These are phyloP conservation scores for Geotrichum klebahnii DNA, from an alignment of 1,139 yeast species.

Conservation along the genomic window DNA sequence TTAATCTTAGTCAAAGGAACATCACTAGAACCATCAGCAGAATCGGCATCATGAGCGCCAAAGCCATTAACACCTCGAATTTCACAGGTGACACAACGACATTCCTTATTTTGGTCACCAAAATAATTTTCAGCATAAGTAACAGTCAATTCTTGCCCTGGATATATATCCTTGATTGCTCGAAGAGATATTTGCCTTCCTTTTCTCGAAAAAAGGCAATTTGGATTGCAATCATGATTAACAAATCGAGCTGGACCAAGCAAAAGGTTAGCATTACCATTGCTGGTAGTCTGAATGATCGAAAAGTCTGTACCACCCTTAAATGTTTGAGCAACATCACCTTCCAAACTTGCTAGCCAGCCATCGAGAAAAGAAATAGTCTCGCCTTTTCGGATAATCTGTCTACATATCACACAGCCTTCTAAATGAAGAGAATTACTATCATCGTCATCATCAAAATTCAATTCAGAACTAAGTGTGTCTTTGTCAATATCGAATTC, in stretches of 20 bases:
- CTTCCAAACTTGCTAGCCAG: conserved; percentile 42
- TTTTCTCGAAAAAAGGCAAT: conserved; percentile 40
- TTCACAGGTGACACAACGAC: conserved; percentile 47
- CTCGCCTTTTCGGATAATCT: conserved; percentile 36
- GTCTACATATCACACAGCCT: conserved; percentile 44
- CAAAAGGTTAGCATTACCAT: conserved; percentile 42
- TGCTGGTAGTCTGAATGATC: conserved; percentile 39
- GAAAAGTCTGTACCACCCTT: conserved; percentile 43
- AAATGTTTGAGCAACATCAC: conserved; percentile 36
- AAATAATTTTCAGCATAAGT: conserved; percentile 44
- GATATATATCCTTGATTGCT: conserved; percentile 38
- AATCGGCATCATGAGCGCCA: conserved; percentile 7
- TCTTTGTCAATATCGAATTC: too few species aligned
- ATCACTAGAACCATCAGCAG: conserved; percentile 18
- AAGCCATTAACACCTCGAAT: conserved; percentile 25
- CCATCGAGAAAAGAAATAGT: conserved; percentile 39
- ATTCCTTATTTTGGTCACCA: conserved; percentile 44
- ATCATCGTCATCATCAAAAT: too few species aligned
- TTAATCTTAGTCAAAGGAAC: conserved; percentile 20
- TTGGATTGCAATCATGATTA: conserved; percentile 46
- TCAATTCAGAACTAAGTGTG: too few species aligned
- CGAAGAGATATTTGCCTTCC: conserved; percentile 36
- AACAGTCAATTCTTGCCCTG: conserved; percentile 49
- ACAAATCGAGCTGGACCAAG: conserved; percentile 49
- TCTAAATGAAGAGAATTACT: conserved; percentile 32